phyloP scores from a whole-genome alignment of 169 alveolate species.

The Eimeria maxima region DNA sequence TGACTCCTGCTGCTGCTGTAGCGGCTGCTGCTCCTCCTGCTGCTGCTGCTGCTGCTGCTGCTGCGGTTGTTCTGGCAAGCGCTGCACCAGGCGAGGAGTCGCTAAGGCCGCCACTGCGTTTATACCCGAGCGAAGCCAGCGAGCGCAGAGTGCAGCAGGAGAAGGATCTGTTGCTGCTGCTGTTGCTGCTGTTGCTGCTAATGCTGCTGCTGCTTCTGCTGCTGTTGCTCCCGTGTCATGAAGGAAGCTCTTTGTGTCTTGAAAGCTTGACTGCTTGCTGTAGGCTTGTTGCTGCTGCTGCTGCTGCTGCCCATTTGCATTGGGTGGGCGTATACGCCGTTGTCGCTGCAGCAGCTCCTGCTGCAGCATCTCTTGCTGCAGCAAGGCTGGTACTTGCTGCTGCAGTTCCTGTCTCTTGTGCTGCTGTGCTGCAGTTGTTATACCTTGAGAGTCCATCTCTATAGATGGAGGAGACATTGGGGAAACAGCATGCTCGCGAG shows the following conservation, averaged over 20 bases:
- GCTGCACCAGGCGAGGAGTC: conserved; percentile 32
- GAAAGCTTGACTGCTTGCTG: background rate
- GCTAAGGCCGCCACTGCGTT: conserved; percentile 23
- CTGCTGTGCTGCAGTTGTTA: background rate
- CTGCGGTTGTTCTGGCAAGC: conserved; percentile 1
- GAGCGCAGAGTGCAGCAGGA: background rate
- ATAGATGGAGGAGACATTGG: background rate
- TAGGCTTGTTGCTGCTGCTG: background rate
- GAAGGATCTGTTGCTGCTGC: background rate
- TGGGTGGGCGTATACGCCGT: background rate
- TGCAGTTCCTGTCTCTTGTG: no score
- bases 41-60: background rate
- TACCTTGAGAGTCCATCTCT: background rate
- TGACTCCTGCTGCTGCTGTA: background rate
- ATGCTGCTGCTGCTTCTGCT: no score
- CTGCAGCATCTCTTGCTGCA: background rate
- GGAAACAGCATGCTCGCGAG: background rate
- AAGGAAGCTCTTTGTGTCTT: background rate
- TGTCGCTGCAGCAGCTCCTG: no score
- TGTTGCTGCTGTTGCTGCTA: background rate
- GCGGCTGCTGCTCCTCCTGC: background rate
- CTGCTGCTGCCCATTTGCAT: conserved; percentile 30
- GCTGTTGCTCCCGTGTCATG: no score
- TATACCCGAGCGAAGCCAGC: conserved; percentile 34
- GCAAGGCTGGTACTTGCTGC: no score